phyloP scores from a whole-genome alignment of 176 grass and related monocot species.

The Ensete ventricosum region DNA sequence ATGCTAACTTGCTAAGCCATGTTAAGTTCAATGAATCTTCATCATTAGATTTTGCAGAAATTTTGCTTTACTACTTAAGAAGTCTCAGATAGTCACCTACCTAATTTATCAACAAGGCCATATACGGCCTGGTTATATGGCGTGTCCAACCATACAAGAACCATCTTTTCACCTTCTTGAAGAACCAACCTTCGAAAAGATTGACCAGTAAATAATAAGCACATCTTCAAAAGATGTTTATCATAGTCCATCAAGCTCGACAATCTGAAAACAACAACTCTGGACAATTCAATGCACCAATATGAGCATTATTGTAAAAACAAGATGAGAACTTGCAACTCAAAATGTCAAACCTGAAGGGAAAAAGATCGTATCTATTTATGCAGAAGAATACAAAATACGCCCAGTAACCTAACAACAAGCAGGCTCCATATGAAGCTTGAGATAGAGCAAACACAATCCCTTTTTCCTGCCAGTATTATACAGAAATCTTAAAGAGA shows the following conservation, averaged over 20 bases:
- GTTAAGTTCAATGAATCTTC: no score
- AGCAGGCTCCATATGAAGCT: conserved; percentile 55
- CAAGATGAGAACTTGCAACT: conserved; percentile 9
- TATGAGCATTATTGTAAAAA: conserved; percentile 6
- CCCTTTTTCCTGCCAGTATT: conserved; percentile 64
- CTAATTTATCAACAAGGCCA: conserved; percentile 87
- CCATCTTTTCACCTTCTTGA: conserved; percentile 94
- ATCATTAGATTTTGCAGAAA: not conserved
- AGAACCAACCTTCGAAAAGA: conserved; percentile 81
- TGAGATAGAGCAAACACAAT: conserved; percentile 87
- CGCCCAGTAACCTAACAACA: conserved; percentile 76
- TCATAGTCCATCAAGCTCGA: conserved; percentile 60
- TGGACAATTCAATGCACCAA: conserved; percentile 10
- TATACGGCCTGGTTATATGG: conserved; percentile 97
- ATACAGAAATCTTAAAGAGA: conserved; percentile 22
- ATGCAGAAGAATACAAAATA: conserved; percentile 63
- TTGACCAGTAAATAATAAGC: conserved; percentile 90
- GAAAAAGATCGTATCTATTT: conserved; percentile 46
- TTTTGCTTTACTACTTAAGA: conserved; percentile 5
- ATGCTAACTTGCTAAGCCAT: not conserved
- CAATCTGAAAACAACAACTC: conserved; percentile 41
- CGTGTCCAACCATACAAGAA: conserved; percentile 88
- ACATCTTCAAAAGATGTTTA: conserved; percentile 88
- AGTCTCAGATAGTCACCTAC: conserved; percentile 12
- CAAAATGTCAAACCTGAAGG: conserved; percentile 49